Evolutionary conservation across 1,284 basidiomycete genomes (phyloP).

Genomic region (Tylopilus sp.): DNA sequence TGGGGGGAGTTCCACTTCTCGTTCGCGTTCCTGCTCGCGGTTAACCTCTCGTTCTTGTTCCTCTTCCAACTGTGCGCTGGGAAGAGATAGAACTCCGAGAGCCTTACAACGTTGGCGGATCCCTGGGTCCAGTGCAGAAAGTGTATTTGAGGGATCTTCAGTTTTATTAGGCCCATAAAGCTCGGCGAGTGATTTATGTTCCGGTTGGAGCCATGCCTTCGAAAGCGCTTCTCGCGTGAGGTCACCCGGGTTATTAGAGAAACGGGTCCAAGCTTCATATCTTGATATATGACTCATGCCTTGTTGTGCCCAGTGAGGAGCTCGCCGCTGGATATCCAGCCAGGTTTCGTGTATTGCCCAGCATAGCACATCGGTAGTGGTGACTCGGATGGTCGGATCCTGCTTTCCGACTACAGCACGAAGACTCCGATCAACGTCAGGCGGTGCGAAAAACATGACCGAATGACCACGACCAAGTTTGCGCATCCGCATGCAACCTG

Average conservation of each 20-base stretch:
- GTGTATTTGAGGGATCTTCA: too few species aligned
- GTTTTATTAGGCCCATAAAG: too few species aligned
- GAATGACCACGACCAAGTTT: conserved; percentile 59
- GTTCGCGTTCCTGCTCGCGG: conserved; percentile 52
- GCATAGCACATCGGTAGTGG: conserved; percentile 47
- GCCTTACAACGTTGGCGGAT: conserved; percentile 29
- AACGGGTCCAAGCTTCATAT: too few species aligned
- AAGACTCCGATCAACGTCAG: conserved; percentile 54
- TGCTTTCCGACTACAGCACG: conserved; percentile 35
- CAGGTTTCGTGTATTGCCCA: conserved; percentile 59
- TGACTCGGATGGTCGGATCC: conserved; percentile 10
- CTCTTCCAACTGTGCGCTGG: conserved; percentile 45
- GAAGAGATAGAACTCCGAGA: conserved; percentile 37
- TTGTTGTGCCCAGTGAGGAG: conserved; percentile 58
- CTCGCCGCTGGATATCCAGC: conserved; percentile 43
- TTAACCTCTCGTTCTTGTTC: conserved; percentile 58
- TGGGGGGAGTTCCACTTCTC: not conserved
- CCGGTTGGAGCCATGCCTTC: too few species aligned
- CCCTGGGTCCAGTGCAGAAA: conserved; percentile 28
- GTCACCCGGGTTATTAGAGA: too few species aligned
- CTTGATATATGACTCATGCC: conserved; percentile 46
- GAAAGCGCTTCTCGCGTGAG: too few species aligned
- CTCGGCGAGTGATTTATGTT: too few species aligned
- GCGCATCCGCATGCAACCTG: conserved; percentile 60
- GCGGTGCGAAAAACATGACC: conserved; percentile 59